These are phyloP conservation scores for Neofusicoccum sp. DNA, from an alignment of 2,329 filamentous ascomycete species.

Conservation along the genomic window DNA sequence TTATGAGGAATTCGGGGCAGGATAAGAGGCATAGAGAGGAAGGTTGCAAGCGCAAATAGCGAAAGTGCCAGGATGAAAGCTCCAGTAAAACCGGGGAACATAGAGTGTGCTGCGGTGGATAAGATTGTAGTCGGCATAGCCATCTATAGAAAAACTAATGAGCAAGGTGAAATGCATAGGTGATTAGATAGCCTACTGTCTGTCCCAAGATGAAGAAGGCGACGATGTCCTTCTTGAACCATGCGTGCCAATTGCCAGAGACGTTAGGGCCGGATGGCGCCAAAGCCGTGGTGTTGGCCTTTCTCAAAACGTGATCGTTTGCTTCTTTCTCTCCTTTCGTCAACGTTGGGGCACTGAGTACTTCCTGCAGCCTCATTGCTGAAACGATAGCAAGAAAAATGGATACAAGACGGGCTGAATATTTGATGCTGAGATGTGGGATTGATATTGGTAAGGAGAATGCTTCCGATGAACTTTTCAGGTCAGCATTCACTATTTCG, in stretches of 20 bases:
- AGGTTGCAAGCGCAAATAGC: background rate
- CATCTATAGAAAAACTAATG: background rate
- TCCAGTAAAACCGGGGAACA: background rate
- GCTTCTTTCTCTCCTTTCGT: background rate
- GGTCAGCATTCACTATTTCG: background rate
- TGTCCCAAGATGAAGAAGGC: constrained; percentile 7
- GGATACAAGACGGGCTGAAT: background rate
- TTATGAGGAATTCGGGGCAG: background rate
- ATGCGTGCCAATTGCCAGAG: background rate
- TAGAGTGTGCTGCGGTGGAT: constrained; percentile 1
- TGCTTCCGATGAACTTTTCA: background rate
- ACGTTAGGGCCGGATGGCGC: background rate
- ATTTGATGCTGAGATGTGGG: background rate
- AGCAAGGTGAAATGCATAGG: background rate
- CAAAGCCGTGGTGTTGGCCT: background rate
- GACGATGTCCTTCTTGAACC: constrained; percentile 2
- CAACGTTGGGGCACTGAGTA: background rate
- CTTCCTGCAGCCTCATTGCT: background rate
- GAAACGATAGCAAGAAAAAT: too few relatives aligned
- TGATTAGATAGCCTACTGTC: background rate
- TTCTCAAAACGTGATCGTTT: background rate
- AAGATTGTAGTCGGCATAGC: constrained; percentile 3
- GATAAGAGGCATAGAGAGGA: background rate
- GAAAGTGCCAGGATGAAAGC: background rate
- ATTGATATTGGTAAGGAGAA: background rate